Base-by-base conservation (phyloP, 331 rosid species). In the Spiraea crenata region DNA sequence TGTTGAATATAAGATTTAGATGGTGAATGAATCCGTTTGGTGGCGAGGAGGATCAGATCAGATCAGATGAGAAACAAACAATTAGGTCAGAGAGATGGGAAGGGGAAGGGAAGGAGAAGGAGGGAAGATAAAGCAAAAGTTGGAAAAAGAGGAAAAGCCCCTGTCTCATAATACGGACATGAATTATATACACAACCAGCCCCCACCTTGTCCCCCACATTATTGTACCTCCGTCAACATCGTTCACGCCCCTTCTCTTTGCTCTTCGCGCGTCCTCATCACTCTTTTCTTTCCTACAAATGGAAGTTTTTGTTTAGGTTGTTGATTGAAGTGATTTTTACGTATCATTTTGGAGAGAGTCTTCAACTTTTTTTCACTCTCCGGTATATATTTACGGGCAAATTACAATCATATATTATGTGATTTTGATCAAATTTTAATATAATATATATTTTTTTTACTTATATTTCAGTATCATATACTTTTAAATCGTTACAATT, bases 51-150 rank as follows among this genome's bases (percentile, higher is more conserved):
- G 40, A 62, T 42, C 48, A 74, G 54, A 44, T 77, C 59, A 73
- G 42, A 47, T 57, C 54, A 60, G 65, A 60, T 67, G 57, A 65
- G 46, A 80, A 81, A 82, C 48, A 75, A 79, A 63, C 63, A 82
- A 82, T 85, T 83, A 82, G 96, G 96, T 86, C 84, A 85, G 87
- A 82, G 86, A 88, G 58, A 39, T 50, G 71, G 39, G n/a, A 63
- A 56, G 10, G 60, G 62, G 59, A 44, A 59, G 13, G 39, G 60
- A 39, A 54, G 38, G 39, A 51, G 42, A 15, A n/a, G n/a, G 44
- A 42, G 25, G 20, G 17, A 39, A 46, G 47, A 46, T 35, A n/a
- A 31, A 55, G 11, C 42, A 39, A 63, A 69, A 47, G 70, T 35
- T 44, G 10, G 79, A 76, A 66, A 81, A 66, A 72, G 74, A 78